Evolutionary conservation across 2,329 filamentous ascomycete species (phyloP), one percentile per base, ranked within the genome.

Genomic region (Magnaporthiopsis rhizophila): DNA sequence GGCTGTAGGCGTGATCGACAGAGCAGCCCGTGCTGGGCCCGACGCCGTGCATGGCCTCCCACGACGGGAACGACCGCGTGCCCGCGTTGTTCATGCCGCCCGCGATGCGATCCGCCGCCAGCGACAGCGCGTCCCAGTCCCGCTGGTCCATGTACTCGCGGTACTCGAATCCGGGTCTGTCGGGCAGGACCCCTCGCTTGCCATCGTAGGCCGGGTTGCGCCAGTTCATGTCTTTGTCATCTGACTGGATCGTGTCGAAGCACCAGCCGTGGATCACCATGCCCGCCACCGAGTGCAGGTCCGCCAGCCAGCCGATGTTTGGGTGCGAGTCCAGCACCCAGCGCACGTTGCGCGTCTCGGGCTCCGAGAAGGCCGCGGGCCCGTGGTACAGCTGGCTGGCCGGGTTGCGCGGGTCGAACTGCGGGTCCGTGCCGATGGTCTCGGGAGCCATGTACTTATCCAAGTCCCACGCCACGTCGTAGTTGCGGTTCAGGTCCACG

Each of bases 381-480:
- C 84, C 84, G 68, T 81, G 79, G 71, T 79, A 86, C 24, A 77
- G 75, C 69, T 83, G 77, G 8, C 76, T 78, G 24, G 67, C 69
- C 0, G 83, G 81, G 50, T 79, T 81, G 34, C 79, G 77, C 3
- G 76, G 73, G 24, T 70, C 69, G 8, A 74, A 28, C 13, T 7
- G 18, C 45, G 45, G 45, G 61, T 62, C 61, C 21, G 36, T 8
- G 32, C 62, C 62, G 50, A 75, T 71, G 38, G 79, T 80, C 8
- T 68, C 69, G 0, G 72, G 65, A 34, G 74, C 75, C 71, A 82
- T 83, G 61, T 75, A 71, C 64, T 73, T 73, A 45, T 70, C 73
- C 68, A 79, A 82, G 73, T 86, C 79, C 81, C 83, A 86, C 9
- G 84, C 70, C 71, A 83, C 81, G 71, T 85, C 81, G 68, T 84